Base-by-base conservation (phyloP, 139 green algal genomes). In the Zygnema circumcarinatum region DNA sequence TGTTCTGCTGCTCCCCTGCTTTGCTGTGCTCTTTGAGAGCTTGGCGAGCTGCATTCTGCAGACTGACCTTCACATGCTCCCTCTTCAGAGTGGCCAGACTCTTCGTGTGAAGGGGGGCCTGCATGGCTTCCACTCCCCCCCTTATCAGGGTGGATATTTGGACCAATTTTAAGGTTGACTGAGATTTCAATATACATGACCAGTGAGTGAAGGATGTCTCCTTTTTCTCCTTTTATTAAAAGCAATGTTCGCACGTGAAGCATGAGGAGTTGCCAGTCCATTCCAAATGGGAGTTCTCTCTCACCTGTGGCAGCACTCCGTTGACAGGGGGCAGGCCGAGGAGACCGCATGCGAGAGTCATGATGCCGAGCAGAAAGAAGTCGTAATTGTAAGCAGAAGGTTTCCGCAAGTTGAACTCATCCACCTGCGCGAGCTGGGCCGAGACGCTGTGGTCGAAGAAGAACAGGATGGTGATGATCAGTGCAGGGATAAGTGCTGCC, bases 371-470 rank as follows among this genome's bases (percentile, higher is more conserved):
- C 80, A 98, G 90, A 29, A 95, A n/a, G 35, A 98, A 88, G 89
- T 98, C 96, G 21, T 90, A 89, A 76, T 90, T 29, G 33, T 89
- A 92, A 47, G 87, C 81, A 42, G 1, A 25, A 1, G 72, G 36
- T 47, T 88, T 84, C 38, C 20, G 21, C n/a, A 93, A 80, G 62
- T 92, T 89, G 69, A 96, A 95, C 69, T 95, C 94, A 1, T 90
- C 38, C 81, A 94, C 92, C 85, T 97, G 95, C 0, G 95, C 95
- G 75, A 98, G 76, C 90, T 96, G 93, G 0, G 90, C 85, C 16
- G 87, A 94, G 1, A 98, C 94, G 67, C 90, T 96, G 92, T 98
- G 95, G 91, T 97, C 95, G 87, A 98, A 98, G 89, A 93, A 98
- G 85, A 97, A 98, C 2, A 98, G 93, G 1, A 96, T 84, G 0